Base-by-base conservation (phyloP, 2,329 filamentous ascomycete genomes). In the Fusarium gaditjirri region DNA sequence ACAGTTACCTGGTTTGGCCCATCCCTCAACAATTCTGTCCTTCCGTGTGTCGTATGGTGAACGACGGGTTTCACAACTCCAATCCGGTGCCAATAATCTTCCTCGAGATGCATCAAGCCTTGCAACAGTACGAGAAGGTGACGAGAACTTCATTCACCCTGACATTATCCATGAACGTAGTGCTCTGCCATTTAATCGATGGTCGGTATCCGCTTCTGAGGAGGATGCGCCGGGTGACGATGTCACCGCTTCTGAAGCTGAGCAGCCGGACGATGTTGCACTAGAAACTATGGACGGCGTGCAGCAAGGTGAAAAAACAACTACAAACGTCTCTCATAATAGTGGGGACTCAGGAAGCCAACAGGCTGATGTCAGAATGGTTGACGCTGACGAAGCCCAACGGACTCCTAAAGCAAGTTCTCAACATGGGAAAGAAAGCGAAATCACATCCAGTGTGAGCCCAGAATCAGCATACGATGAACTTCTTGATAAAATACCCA, bases 401-500 rank as follows among this genome's bases (percentile, higher is more conserved):
- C 41, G 36, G 19, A 60, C 49, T 29, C 57, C 60, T 19, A 62
- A 50, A 53, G 46, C 53, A 25, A 38, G 29, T 7, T 11, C n/a
- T 4, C 27, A 42, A 31, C 43, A 46, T 9, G 58, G 53, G 21
- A 41, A 61, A 16, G 36, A 56, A n/a, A 49, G 25, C 10, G 14
- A 59, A 29, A 47, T 38, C 36, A 31, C 53, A 11, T 25, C 53
- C 3, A 44, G 17, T 21, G 11, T 73, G 39, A 62, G 46, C 8
- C 46, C 47, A n/a, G 57, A 74, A n/a, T 38, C 31, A 17, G 54
- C 78, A 14, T n/a, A 77, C 21, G 65, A 77, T 21, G 63, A 74
- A 29, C 50, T 73, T 33, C 71, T 80, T n/a, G 65, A 78, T 47
- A 70, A 63, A 3, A 44, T 82, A 5, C 81, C 81, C 5, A 79